Conservation (phyloP, 2,329 filamentous ascomycete species). For the Colletotrichum spinosum region DNA sequence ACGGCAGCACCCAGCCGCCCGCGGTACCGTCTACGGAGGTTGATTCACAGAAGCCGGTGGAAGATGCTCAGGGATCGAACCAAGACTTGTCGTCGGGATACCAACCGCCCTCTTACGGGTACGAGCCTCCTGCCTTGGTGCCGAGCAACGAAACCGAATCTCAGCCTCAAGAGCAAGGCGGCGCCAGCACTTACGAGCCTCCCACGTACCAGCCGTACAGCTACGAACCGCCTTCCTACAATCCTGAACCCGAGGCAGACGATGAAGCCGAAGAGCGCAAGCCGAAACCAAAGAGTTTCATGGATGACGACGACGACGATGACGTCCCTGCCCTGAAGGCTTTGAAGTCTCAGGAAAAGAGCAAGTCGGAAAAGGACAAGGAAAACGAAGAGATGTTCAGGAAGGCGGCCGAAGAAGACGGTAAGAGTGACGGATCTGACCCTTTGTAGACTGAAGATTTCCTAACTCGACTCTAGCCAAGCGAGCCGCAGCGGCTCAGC, state of each 20-base stretch:
- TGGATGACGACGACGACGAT: conserved; percentile 85
- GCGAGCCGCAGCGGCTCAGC: conserved; percentile 63
- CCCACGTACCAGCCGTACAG: conserved; percentile 71
- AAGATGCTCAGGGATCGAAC: conserved; percentile 1
- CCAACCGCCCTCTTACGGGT: conserved; percentile 62
- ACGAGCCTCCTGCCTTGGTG: conserved; percentile 59
- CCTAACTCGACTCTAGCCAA: conserved; percentile 61
- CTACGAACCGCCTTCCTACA: conserved; percentile 69
- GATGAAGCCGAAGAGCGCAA: conserved; percentile 65
- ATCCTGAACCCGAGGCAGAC: conserved; percentile 61
- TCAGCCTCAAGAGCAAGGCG: conserved; percentile 44
- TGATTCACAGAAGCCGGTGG: background rate
- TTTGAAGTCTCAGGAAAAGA: conserved; percentile 66
- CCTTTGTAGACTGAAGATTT: background rate
- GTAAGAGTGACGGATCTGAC: conserved; percentile 53
- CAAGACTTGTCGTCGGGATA: conserved; percentile 48
- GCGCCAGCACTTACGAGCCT: conserved; percentile 66
- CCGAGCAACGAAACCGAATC: conserved; percentile 45
- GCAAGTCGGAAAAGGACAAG: conserved; percentile 75
- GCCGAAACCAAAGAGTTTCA: conserved; percentile 80
- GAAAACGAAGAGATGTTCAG: conserved; percentile 89
- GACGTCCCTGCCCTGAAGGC: conserved; percentile 65
- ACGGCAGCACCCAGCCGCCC: conserved; percentile 24
- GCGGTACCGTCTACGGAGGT: conserved; percentile 1
- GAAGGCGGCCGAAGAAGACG: conserved; percentile 82